These are phyloP conservation scores for Cicer yamashitae DNA, from an alignment of 306 rosid species.

Conservation along the genomic window DNA sequence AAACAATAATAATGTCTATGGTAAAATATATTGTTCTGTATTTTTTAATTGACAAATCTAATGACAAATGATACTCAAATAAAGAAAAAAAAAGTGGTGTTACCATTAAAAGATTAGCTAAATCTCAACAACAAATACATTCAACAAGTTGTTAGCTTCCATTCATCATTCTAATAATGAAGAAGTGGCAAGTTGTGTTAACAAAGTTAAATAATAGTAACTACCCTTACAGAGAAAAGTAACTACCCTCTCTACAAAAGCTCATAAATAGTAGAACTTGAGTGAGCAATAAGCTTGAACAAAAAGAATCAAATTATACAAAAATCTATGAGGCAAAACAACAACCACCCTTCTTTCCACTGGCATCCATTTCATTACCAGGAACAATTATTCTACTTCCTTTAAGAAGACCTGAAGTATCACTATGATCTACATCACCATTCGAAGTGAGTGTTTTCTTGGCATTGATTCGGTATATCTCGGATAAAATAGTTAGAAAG, in stretches of 20 bases:
- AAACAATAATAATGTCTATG: too few species aligned
- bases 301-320: constrained; percentile 15
- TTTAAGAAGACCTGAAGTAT: constrained; percentile 59
- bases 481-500: constrained; percentile 72
- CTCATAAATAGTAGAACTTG: constrained; percentile 15
- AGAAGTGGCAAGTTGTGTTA: constrained; percentile 47
- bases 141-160: neutral
- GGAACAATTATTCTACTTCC: constrained; percentile 78
- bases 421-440: constrained; percentile 51
- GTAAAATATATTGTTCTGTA: too few species aligned
- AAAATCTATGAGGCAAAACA: constrained; percentile 59
- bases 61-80: neutral
- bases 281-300: constrained; percentile 29
- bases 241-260: constrained; percentile 40
- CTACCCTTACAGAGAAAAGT: constrained; percentile 10
- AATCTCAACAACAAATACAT: constrained; percentile 4
- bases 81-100: neutral
- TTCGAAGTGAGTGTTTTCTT: constrained; percentile 65
- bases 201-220: constrained; percentile 40
- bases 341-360: constrained; percentile 58
- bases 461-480: constrained; percentile 74
- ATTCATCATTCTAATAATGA: constrained; percentile 28
- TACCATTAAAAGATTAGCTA: neutral
- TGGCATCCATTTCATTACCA: constrained; percentile 45
- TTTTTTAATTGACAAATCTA: neutral